Evolutionary conservation across 1,284 basidiomycete species (phyloP).

Genomic region (Sparassis latifolia): DNA sequence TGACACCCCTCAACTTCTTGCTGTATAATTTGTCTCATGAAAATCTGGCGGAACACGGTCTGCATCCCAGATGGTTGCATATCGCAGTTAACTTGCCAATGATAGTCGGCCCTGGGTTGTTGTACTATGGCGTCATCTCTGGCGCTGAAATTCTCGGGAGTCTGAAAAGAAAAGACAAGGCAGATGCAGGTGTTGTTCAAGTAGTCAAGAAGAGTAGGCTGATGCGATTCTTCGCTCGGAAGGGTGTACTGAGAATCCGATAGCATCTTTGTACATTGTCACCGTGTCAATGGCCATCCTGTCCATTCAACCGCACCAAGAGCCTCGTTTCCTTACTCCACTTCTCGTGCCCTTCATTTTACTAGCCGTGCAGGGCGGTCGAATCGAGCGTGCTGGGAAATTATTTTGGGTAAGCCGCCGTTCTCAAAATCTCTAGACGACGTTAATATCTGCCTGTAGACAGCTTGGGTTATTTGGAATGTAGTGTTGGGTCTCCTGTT

Average conservation of each 20-base stretch:
- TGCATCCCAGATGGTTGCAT: constrained; percentile 36
- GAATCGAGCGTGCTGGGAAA: constrained; percentile 19
- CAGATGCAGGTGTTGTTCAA: constrained; percentile 6
- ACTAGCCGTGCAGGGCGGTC: constrained; percentile 21
- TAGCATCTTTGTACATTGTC: constrained; percentile 27
- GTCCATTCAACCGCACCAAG: constrained; percentile 34
- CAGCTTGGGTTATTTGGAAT: constrained; percentile 27
- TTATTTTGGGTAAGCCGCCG: constrained; percentile 28
- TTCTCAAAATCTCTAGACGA: background rate
- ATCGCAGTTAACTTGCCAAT: constrained; percentile 33
- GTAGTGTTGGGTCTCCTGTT: constrained; percentile 25
- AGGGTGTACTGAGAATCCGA: too few relatives aligned
- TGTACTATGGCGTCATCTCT: constrained; percentile 18
- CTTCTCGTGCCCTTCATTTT: constrained; percentile 29
- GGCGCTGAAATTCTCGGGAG: constrained; percentile 8
- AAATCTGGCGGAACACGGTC: constrained; percentile 34
- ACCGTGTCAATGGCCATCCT: constrained; percentile 24
- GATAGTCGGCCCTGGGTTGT: constrained; percentile 29
- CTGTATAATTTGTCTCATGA: constrained; percentile 30
- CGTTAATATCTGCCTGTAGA: constrained; percentile 13
- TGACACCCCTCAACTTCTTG: constrained; percentile 35
- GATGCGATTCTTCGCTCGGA: background rate
- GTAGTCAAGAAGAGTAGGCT: constrained; percentile 11
- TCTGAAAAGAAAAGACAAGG: background rate
- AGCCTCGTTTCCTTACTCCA: constrained; percentile 35